Base-by-base conservation (phyloP, 2,329 filamentous ascomycete genomes). In the Pseudogymnoascus sp. region DNA sequence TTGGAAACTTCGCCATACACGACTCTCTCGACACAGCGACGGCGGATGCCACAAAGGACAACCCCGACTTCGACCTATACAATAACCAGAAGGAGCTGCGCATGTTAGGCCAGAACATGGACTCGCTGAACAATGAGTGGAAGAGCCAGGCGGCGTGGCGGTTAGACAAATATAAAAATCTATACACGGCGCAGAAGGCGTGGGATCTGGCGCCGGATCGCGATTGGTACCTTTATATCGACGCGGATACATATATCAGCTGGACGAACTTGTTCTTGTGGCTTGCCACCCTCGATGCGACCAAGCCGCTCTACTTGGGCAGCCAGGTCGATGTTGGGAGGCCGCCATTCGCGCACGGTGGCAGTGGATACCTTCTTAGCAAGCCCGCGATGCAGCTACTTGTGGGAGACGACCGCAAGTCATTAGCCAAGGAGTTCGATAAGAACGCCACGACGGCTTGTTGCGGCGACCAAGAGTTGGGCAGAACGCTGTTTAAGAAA, bases 161-260 rank as follows among this genome's bases (percentile, higher is more conserved):
- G 16, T 71, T 86, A 40, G 83, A 86, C 74, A 85, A 84, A 73
- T 86, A 84, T 75, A 86, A 86, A 72, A 84, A 84, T 70, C 75
- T 84, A 53, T 82, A 84, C 69, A 84, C 85, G 70, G 78, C 82
- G 11, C 79, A 83, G 71, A 82, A 83, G 72, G 72, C 80, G 0
- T 84, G 79, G 67, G 69, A 72, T 23, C 72, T 80, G 71, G 77
- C 78, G 7, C 82, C 82, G 8, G 69, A 76, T 63, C 79, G 79
- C 63, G 80, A 84, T 66, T 86, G 83, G 83, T 86, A 84, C 68
- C 70, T 86, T 12, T 85, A 83, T 66, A 76, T 85, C 65, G 83
- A 85, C 62, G 80, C 81, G 60, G 83, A 85, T 70, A 82, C 81
- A 7, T 85, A 84, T 67, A 76, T 84, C 10, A 73, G 82, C 42